These are phyloP conservation scores for Phialophora expanda DNA, from an alignment of 2,329 filamentous ascomycete genomes.

Conservation along the genomic window DNA sequence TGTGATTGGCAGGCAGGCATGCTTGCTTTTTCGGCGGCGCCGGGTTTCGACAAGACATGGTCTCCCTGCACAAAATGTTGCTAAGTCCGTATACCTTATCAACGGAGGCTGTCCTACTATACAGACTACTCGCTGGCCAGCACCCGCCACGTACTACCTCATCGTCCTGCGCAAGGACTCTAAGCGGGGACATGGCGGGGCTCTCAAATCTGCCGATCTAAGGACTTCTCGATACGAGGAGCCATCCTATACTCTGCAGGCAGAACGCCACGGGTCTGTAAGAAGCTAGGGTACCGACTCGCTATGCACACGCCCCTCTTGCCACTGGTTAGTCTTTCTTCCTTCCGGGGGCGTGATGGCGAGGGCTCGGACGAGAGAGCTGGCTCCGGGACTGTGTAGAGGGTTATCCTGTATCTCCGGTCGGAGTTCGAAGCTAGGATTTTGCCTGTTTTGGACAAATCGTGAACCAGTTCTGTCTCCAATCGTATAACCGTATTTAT, in stretches of 20 bases:
- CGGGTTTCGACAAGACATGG: neutral
- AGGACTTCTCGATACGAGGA: neutral
- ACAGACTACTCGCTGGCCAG: no score
- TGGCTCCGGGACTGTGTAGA: neutral
- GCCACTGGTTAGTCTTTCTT: neutral
- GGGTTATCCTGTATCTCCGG: neutral
- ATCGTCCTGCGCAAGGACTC: neutral
- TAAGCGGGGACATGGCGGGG: neutral
- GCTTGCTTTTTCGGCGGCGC: neutral
- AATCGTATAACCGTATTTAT: no score
- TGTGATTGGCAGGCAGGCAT: neutral
- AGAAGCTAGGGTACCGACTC: neutral
- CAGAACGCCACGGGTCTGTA: neutral
- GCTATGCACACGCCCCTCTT: neutral
- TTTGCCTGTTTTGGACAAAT: conserved; percentile 5
- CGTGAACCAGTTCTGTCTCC: no score
- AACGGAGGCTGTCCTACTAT: neutral
- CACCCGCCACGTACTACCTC: no score
- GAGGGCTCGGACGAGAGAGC: neutral
- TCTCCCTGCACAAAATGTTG: neutral
- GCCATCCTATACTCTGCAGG: neutral
- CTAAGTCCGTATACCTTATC: neutral
- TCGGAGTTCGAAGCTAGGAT: neutral
- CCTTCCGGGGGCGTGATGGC: neutral
- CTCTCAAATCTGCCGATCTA: neutral